Percentiles rank a stretch among this genome's conserved stretches.
phyloP scores from a whole-genome alignment of 352 stramenopile genomes.

The Phytophthora pistaciae region DNA sequence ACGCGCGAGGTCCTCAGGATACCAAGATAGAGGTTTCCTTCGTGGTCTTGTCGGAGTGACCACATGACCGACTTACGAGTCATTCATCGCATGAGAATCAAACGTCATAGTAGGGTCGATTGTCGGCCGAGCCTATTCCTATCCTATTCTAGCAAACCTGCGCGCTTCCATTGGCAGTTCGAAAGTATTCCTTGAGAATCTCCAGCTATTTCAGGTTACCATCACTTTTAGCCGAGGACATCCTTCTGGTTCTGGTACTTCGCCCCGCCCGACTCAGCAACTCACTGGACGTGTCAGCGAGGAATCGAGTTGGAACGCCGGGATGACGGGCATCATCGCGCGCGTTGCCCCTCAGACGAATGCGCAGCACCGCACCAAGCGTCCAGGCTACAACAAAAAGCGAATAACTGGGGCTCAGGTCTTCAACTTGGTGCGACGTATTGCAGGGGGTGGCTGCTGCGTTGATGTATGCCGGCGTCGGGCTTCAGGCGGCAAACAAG shows the following conservation, averaged over 20 bases:
- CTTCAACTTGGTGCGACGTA: slow-evolving; percentile 35
- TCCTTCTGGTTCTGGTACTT: slow-evolving; percentile 2
- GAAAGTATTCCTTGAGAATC: background rate
- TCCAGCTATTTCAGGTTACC: slow-evolving; percentile 18
- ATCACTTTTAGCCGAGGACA: slow-evolving; percentile 14
- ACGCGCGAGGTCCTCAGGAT: too few relatives aligned
- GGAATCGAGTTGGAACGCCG: background rate
- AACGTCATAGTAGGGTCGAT: too few relatives aligned
- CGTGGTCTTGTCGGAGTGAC: background rate
- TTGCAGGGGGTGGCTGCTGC: slow-evolving; percentile 33
- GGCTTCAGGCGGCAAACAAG: slow-evolving; percentile 22
- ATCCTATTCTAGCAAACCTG: background rate
- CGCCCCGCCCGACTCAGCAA: background rate
- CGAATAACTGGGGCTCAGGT: slow-evolving; percentile 32
- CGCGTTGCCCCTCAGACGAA: slow-evolving; percentile 19
- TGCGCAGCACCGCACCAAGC: slow-evolving; percentile 9
- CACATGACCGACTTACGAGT: too few relatives aligned
- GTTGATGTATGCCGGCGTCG: slow-evolving; percentile 27
- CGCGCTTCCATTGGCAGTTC: too few relatives aligned
- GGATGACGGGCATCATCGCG: slow-evolving; percentile 26
- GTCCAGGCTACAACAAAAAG: slow-evolving; percentile 22
- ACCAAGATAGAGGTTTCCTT: background rate
- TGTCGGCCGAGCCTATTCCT: background rate
- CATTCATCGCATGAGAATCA: background rate
- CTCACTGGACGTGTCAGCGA: background rate